These are phyloP conservation scores for Exutisphaerella laricina DNA, from an alignment of 2,329 filamentous ascomycete species.

Conservation along the genomic window DNA sequence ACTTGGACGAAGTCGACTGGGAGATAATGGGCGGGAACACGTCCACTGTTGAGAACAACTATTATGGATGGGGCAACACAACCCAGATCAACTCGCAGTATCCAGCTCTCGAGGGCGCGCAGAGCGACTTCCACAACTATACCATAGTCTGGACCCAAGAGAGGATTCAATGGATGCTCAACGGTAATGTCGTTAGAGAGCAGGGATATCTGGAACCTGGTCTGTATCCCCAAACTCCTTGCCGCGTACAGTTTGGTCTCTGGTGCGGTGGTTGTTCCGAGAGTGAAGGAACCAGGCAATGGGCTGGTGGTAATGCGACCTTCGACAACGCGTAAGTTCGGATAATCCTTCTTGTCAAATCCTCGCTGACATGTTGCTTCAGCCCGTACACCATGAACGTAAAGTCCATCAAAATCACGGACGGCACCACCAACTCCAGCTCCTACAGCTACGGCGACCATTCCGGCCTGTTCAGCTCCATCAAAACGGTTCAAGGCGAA, in stretches of 20 bases:
- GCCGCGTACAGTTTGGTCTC: constrained; percentile 62
- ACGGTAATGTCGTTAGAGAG: constrained; percentile 61
- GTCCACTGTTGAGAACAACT: constrained; percentile 63
- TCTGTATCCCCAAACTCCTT: constrained; percentile 67
- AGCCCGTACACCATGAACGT: constrained; percentile 35
- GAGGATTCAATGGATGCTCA: constrained; percentile 62
- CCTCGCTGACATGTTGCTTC: constrained; percentile 2
- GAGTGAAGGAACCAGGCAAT: constrained; percentile 42
- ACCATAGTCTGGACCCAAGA: constrained; percentile 66
- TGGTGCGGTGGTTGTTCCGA: constrained; percentile 88
- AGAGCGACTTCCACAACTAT: constrained; percentile 61
- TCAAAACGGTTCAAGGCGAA: constrained; percentile 37
- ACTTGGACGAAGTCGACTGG: constrained; percentile 85
- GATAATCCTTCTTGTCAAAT: background rate
- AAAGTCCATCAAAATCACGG: constrained; percentile 32
- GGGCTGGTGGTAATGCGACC: constrained; percentile 35
- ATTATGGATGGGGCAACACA: constrained; percentile 68
- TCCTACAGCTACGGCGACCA: constrained; percentile 39
- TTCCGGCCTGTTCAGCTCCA: constrained; percentile 39
- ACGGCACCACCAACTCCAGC: constrained; percentile 33
- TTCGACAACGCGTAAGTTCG: constrained; percentile 29
- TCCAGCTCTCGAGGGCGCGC: constrained; percentile 52
- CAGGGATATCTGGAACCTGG: constrained; percentile 40
- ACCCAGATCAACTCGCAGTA: constrained; percentile 57
- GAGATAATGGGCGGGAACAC: constrained; percentile 68